These are phyloP conservation scores for Crepidotus sp. DNA, from an alignment of 1,284 basidiomycete species.

Conservation along the genomic window DNA sequence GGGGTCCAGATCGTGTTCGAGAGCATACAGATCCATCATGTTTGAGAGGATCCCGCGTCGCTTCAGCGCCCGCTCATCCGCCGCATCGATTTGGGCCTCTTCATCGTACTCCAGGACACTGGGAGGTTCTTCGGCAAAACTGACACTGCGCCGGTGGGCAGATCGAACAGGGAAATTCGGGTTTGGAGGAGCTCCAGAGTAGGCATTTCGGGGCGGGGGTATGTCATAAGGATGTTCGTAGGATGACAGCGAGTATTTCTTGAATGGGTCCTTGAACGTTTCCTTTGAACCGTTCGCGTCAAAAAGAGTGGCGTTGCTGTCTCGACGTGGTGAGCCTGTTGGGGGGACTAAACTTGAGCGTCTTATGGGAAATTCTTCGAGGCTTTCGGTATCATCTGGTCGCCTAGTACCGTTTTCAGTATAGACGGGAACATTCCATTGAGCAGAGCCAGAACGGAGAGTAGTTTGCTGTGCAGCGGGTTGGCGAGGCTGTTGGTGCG, in stretches of 20 bases:
- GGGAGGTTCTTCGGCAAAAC: constrained; percentile 24
- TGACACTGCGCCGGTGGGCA: constrained; percentile 24
- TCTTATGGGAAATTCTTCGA: constrained; percentile 18
- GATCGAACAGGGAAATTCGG: constrained; percentile 19
- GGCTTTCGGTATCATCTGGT: constrained; percentile 10
- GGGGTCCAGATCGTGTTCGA: constrained; percentile 22
- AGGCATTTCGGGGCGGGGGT: constrained; percentile 36
- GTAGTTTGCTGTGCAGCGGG: constrained; percentile 14
- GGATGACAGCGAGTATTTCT: constrained; percentile 41
- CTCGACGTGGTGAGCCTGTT: constrained; percentile 18
- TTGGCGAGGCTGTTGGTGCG: constrained; percentile 10
- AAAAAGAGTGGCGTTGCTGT: constrained; percentile 27
- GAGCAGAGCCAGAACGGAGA: constrained; percentile 15
- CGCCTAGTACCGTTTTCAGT: constrained; percentile 6
- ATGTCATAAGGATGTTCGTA: constrained; percentile 55
- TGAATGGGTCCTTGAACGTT: constrained; percentile 25
- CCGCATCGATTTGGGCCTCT: constrained; percentile 22
- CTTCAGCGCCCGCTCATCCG: constrained; percentile 28
- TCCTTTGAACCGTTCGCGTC: constrained; percentile 21
- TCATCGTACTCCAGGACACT: constrained; percentile 22
- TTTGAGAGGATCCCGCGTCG: constrained; percentile 37
- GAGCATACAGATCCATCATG: constrained; percentile 46
- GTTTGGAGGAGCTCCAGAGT: constrained; percentile 23
- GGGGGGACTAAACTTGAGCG: constrained; percentile 10
- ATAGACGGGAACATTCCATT: constrained; percentile 16